Evolutionary conservation across 2,329 filamentous ascomycete species (phyloP), one percentile per base, ranked within the genome.

Genomic region (Dothideomycetes sp.): DNA sequence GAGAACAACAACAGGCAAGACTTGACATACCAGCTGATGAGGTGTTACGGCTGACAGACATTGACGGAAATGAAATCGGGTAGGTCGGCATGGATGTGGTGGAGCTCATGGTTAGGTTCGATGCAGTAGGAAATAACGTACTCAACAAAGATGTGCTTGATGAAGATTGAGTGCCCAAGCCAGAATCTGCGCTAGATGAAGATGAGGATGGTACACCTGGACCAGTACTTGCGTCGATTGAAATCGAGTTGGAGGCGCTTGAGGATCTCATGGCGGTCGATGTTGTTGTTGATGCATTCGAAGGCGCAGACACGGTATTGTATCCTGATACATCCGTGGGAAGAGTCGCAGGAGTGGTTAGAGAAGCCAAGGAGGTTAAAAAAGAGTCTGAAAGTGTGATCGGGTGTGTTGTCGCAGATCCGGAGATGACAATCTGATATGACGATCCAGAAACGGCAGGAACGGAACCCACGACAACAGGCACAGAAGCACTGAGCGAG

Each of bases 141-240:
- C 37, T 40, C 8, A 12, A 16, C 13, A 25, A 22, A 8, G 37
- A 15, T 12, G 33, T 25, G 16, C 37, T 29, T 15, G 29, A 40
- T 9, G n/a, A n/a, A n/a, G n/a, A n/a, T n/a, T n/a, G n/a, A n/a
- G n/a, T n/a, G n/a, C n/a, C n/a, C n/a, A n/a, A n/a, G n/a, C n/a
- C n/a, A n/a, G n/a, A n/a, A n/a, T n/a, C n/a, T n/a, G n/a, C n/a
- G 29, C 29, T 16, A 9, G 29, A 31, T 15, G 24, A 27, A 11
- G 28, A 33, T 18, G 42, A 40, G 36, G 27, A 31, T 3, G 31
- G 35, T n/a, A 35, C 36, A 19, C 20, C 18, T 10, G 42, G 34
- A 5, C 16, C 35, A 19, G 27, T 33, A 24, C 18, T 34, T 8
- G 27, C 15, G 12, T 12, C 16, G 12, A 22, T 39, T 22, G 39